These are phyloP conservation scores for Blastocrithidia nonstop DNA, from an alignment of 208 protist species.

Conservation along the genomic window DNA sequence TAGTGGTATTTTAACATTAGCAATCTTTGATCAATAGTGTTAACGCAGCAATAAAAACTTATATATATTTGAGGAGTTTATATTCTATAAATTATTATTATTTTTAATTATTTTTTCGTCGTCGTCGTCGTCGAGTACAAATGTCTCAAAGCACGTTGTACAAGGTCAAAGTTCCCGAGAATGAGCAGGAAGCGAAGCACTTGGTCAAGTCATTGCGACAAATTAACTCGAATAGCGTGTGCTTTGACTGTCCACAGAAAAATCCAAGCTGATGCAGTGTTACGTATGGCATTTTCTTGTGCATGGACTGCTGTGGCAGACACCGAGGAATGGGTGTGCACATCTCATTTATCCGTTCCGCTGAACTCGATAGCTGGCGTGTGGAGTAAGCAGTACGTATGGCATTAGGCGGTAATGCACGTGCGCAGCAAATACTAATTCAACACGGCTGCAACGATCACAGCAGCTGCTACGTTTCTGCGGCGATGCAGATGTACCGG, in stretches of 20 bases:
- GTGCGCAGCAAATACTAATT: constrained; percentile 59
- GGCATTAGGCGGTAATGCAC: constrained; percentile 80
- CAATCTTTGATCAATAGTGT: background rate
- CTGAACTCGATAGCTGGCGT: constrained; percentile 83
- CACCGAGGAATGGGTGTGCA: constrained; percentile 93
- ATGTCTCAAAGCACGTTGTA: too few species aligned
- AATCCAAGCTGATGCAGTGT: constrained; percentile 94
- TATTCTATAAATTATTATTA: background rate
- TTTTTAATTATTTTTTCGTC: background rate
- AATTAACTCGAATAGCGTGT: constrained; percentile 73
- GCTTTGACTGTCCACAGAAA: constrained; percentile 94
- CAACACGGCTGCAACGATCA: constrained; percentile 63
- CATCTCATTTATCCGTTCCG: constrained; percentile 91
- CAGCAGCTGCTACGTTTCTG: constrained; percentile 49
- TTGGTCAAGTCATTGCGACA: constrained; percentile 42
- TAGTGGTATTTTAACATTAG: background rate
- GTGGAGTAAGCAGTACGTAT: constrained; percentile 71
- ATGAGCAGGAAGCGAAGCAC: constrained; percentile 58
- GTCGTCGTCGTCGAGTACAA: too few species aligned
- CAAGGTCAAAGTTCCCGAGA: constrained; percentile 42
- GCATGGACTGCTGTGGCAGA: constrained; percentile 91
- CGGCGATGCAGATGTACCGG: constrained; percentile 46
- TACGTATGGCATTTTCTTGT: constrained; percentile 93
- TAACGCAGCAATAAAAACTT: too few species aligned
- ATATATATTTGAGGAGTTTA: too few species aligned